Percentiles rank a stretch among this genome's conserved stretches.
Evolutionary conservation across 2,329 filamentous ascomycete species (phyloP).

Genomic region (Pseudocercospora pini-densiflorae): DNA sequence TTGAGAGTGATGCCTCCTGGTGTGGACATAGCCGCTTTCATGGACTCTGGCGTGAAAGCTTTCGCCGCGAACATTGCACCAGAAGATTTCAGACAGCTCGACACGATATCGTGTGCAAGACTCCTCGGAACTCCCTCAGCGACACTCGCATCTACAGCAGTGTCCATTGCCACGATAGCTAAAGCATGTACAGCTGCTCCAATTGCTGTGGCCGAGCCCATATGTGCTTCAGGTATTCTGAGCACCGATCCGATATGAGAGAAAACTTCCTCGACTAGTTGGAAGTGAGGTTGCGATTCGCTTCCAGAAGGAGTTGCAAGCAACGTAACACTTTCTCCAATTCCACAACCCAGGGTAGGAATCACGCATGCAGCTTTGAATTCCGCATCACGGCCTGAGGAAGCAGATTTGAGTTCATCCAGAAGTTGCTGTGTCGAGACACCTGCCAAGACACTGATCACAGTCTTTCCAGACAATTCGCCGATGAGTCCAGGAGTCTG

Average conservation of each 20-base stretch:
- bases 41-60: conserved; percentile 32
- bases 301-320: conserved; percentile 20
- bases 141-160: conserved; percentile 33
- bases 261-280: conserved; percentile 20
- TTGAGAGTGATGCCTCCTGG: conserved; percentile 34
- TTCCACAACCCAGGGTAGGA: conserved; percentile 29
- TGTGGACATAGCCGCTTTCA: conserved; percentile 36
- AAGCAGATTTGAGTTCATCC: conserved; percentile 9
- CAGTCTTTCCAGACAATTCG: conserved; percentile 24
- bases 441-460: conserved; percentile 32
- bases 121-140: conserved; percentile 31
- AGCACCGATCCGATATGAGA: conserved; percentile 25
- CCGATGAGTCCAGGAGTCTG: conserved; percentile 18
- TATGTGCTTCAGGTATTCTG: conserved; percentile 29
- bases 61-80: conserved; percentile 25
- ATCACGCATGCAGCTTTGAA: conserved; percentile 28
- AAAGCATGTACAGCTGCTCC: conserved; percentile 35
- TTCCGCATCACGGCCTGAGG: background rate
- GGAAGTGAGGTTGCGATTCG: conserved; percentile 17
- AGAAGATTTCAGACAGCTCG: conserved; percentile 29
- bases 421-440: conserved; percentile 26
- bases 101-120: conserved; percentile 26
- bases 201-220: conserved; percentile 33
- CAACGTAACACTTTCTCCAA: conserved; percentile 29
- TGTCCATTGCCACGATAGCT: conserved; percentile 32